Base-by-base conservation (phyloP, 176 grass and related monocot species). In the Hordeum vulgare region DNA sequence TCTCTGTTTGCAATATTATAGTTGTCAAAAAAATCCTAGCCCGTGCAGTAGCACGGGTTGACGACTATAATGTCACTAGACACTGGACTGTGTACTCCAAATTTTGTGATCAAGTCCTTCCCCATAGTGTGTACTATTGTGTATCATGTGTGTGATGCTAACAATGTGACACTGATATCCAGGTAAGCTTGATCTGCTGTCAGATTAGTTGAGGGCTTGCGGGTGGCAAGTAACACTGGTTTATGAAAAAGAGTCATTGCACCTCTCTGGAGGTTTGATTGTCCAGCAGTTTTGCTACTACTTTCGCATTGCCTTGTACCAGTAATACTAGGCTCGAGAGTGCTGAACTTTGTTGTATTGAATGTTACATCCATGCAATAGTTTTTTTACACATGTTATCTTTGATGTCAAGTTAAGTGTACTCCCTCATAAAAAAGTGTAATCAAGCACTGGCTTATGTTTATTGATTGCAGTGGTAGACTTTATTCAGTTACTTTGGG, bases 121-220 rank as follows among this genome's bases (percentile, higher is more conserved):
- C 34, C 3, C 5, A 51, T 51, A 51, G 47, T 18, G n/a, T 0
- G 15, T 68, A 26, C 0, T 69, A 0, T 3, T 5, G 24, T 45
- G n/a, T 47, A 45, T 68, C 33, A 24, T 70, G 23, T 71, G 26
- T 44, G 36, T 28, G n/a, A 24, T 44, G 20, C 15, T 85, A 80
- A 89, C 24, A 15, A 28, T 39, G 27, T 61, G 51, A 14, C 17
- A 8, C 53, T 83, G 36, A 24, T 66, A 57, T 85, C 73, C 74
- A 90, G 80, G 74, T 51, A 10, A 72, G 11, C 31, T 81, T 69
- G 8, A 33, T 89, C 83, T 78, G 35, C 58, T 74, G 24, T 59
- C 27, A 59, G 14, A 34, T 59, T 72, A 59, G 34, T 44, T 10
- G 63, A 77, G 71, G 62, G 8, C 58, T 79, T 39, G n/a, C 36